These are phyloP conservation scores for Pontederia paniculata DNA, from an alignment of 176 grass and related monocot species.

Conservation along the genomic window DNA sequence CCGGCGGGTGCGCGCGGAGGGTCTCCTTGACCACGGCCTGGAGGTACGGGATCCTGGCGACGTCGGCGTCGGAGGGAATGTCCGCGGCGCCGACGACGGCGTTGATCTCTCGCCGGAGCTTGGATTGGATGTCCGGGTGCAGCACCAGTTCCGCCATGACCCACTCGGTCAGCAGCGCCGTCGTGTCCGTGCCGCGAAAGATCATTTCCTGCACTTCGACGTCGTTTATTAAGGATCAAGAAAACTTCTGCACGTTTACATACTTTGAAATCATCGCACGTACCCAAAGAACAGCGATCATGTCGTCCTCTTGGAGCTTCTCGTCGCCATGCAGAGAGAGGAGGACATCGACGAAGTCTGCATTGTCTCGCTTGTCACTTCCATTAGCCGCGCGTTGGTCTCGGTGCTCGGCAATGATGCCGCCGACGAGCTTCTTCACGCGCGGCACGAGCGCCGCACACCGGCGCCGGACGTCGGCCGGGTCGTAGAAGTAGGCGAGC, in stretches of 20 bases:
- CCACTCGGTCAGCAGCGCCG: conserved; percentile 87
- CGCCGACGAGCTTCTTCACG: conserved; percentile 55
- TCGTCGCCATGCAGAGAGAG: conserved; percentile 58
- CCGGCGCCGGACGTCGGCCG: conserved; percentile 41
- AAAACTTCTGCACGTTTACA: neutral
- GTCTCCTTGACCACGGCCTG: conserved; percentile 67
- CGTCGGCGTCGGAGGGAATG: conserved; percentile 20
- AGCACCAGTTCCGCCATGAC: conserved; percentile 52
- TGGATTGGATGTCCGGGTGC: conserved; percentile 55
- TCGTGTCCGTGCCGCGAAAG: conserved; percentile 79
- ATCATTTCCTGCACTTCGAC: conserved; percentile 58
- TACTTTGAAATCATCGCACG: neutral
- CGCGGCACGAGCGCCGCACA: conserved; percentile 60
- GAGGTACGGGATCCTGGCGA: conserved; percentile 46
- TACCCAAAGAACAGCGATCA: conserved; percentile 75
- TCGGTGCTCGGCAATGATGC: conserved; percentile 49
- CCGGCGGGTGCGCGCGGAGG: conserved; percentile 70
- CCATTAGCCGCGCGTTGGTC: neutral
- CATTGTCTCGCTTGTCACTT: conserved; percentile 21
- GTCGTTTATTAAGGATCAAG: too few relatives aligned
- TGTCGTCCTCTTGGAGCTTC: conserved; percentile 50
- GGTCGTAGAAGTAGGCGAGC: conserved; percentile 42
- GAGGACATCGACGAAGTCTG: conserved; percentile 50
- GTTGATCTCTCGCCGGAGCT: conserved; percentile 46
- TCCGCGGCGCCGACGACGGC: conserved; percentile 29